Percentiles rank a stretch among this genome's conserved stretches.
These are phyloP conservation scores for Termitomyces sp. DNA, from an alignment of 768 basidiomycete species.

Conservation along the genomic window DNA sequence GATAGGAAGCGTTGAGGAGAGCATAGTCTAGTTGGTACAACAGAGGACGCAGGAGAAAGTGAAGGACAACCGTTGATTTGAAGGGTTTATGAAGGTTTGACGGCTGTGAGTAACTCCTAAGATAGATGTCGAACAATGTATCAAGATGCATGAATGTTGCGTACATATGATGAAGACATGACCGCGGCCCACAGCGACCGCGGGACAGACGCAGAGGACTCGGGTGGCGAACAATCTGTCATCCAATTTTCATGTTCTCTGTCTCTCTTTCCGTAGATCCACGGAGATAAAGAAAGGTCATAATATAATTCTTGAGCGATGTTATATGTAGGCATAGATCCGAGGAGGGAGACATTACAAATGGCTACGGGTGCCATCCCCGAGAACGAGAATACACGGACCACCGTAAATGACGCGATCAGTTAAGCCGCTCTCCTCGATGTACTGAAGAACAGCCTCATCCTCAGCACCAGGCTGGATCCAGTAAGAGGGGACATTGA, in stretches of 20 bases:
- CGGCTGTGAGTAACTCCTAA: not conserved
- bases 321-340: not conserved
- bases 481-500: conserved; percentile 78
- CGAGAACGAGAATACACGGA: conserved; percentile 76
- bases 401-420: conserved; percentile 78
- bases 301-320: not conserved
- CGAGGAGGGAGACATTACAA: conserved; percentile 15
- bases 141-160: not conserved
- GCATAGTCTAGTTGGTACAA: not conserved
- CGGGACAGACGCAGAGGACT: conserved; percentile 4
- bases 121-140: conserved; percentile 11
- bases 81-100: conserved; percentile 7
- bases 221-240: not conserved
- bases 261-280: conserved; percentile 6
- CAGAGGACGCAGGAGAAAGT: not conserved
- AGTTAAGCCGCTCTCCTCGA: conserved; percentile 57
- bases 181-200: conserved; percentile 7
- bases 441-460: conserved; percentile 53
- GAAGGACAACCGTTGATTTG: not conserved
- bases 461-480: conserved; percentile 87
- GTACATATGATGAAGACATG: not conserved
- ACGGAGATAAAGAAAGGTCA: conserved; percentile 7
- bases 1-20: not conserved
- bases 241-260: not conserved
- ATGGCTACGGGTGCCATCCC: conserved; percentile 48